Evolutionary conservation across 106 monocot species (phyloP).

Genomic region (Platanthera zijinensis): DNA sequence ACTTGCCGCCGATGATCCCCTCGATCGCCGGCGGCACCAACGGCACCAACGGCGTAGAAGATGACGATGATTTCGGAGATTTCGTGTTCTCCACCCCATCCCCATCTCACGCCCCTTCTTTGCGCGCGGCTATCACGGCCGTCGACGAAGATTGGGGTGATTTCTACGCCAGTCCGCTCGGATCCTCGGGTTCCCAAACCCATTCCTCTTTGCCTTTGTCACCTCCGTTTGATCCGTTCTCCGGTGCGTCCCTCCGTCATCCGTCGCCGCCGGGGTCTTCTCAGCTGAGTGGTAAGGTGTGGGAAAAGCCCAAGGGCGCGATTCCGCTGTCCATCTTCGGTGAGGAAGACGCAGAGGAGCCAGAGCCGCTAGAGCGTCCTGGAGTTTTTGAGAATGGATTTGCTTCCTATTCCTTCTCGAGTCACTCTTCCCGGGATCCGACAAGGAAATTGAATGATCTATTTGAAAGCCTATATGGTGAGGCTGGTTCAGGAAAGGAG

Average conservation of each 20-base stretch:
- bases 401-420: not conserved
- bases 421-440: not conserved
- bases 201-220: not conserved
- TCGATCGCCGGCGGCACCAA: not conserved
- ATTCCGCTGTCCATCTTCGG: constrained; percentile 8
- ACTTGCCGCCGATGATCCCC: not conserved
- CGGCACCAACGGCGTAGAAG: not conserved
- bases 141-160: constrained; percentile 6
- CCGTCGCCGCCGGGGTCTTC: not conserved
- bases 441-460: not conserved
- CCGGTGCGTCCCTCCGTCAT: not conserved
- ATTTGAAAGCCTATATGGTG: not conserved
- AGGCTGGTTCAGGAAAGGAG: not conserved
- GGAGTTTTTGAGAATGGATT: constrained; percentile 7
- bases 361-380: not conserved
- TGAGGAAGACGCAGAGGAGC: constrained; percentile 1
- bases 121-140: not conserved
- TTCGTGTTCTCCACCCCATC: constrained; percentile 4
- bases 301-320: not conserved
- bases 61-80: constrained; percentile 12
- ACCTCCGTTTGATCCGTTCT: not conserved
- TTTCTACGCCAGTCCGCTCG: not conserved
- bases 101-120: not conserved
- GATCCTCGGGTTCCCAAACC: not conserved
- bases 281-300: not conserved